Evolutionary conservation across 768 basidiomycete species (phyloP), one percentile per base, ranked within the genome.

Genomic region (Boletus fagicola): DNA sequence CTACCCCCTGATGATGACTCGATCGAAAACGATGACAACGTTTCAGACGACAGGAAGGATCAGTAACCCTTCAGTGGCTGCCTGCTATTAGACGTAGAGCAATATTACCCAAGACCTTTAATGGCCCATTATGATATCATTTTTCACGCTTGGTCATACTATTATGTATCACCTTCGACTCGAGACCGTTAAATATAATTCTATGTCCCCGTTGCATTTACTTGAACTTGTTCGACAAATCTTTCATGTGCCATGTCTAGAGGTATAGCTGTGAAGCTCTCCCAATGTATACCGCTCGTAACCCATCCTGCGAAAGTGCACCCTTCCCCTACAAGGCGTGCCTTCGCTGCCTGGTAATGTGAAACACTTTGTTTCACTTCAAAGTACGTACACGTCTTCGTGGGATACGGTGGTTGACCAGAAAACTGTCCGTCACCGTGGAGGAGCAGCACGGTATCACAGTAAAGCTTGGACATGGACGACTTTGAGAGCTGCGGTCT

Each of bases 251-350:
- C 60, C 62, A 33, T 54, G n/a, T 57, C 46, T 9, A 39, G 12
- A 45, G 53, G 33, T 22, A 33, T 53, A 28, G 54, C 51, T 18
- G 71, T 68, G 58, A 89, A 89, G 47, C 58, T 68, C 64, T 88
- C 84, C 78, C 82, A 83, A 49, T 67, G 64, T 39, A 63, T 57
- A 4, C 85, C 86, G 51, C 80, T 85, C 22, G 55, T 69, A 40
- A 86, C 66, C 89, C 89, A 92, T 20, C 85, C 87, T 35, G 72
- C 68, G 58, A 92, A 88, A 3, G 80, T 74, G 4, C 80, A 76
- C 0, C 64, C 67, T 35, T 69, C 59, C 0, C 79, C 80, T 16
- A 77, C 60, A 26, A 92, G 73, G 4, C 65, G 65, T 8, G 61
- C 52, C 65, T 86, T 90, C 0, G 81, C 84, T 1, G 50, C 59